Evolutionary conservation across 768 basidiomycete genomes (phyloP).

Genomic region (Clathrus columnatus): DNA sequence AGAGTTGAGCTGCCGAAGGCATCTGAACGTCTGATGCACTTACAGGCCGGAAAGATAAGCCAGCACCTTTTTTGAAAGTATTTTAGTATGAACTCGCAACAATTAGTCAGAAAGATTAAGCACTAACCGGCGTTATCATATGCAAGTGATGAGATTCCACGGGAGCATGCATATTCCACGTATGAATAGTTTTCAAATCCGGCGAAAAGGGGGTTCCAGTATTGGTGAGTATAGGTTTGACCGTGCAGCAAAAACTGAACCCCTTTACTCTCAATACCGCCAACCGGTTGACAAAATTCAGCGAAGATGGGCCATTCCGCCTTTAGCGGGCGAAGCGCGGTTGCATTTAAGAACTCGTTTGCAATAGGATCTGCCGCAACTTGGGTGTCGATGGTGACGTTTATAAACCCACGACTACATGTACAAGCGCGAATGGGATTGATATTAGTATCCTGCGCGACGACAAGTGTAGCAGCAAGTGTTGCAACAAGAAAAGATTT

Average conservation of each 20-base stretch:
- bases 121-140: conserved; percentile 5
- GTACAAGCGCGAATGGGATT: not conserved
- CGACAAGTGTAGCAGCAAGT: not conserved
- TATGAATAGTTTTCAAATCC: conserved; percentile 10
- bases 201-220: conserved; percentile 2
- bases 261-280: not conserved
- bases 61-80: not conserved
- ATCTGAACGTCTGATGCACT: not conserved
- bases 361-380: conserved; percentile 1
- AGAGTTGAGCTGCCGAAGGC: not conserved
- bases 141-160: not conserved
- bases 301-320: conserved; percentile 2
- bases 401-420: conserved; percentile 8
- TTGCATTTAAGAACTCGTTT: not conserved
- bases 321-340: not conserved
- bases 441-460: not conserved
- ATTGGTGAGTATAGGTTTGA: conserved; percentile 2
- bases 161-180: not conserved
- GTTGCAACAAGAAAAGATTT: not conserved
- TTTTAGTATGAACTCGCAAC: not conserved
- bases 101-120: not conserved
- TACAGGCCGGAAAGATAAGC: not conserved
- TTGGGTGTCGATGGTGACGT: conserved; percentile 6
- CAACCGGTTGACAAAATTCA: conserved; percentile 7
- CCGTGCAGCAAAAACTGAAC: conserved; percentile 7